phyloP scores from a whole-genome alignment of 495 filamentous ascomycete genomes.

The Neurospora sp. region DNA sequence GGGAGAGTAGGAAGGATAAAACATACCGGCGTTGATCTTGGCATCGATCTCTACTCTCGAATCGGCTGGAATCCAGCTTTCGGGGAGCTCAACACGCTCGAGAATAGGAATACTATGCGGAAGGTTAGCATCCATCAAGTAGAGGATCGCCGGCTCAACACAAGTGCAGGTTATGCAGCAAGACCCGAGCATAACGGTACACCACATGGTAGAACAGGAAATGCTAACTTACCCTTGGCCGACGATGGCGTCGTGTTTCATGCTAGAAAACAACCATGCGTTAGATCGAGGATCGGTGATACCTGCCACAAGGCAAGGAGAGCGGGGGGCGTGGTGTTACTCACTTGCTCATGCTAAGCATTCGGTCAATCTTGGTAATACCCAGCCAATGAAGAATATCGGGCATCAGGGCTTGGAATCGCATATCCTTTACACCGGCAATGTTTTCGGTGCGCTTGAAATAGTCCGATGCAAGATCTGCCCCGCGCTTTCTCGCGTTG shows the following conservation, averaged over 20 bases:
- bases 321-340: constrained; percentile 18
- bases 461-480: constrained; percentile 89
- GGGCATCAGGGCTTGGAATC: constrained; percentile 99
- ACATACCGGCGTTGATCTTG: constrained; percentile 93
- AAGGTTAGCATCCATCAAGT: constrained; percentile 12
- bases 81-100: constrained; percentile 88
- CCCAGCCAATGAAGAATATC: constrained; percentile 98
- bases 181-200: background rate
- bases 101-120: constrained; percentile 65
- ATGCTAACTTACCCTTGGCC: constrained; percentile 58
- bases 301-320: background rate
- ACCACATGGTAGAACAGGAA: background rate
- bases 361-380: constrained; percentile 96
- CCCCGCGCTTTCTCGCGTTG: constrained; percentile 81
- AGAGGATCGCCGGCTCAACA: background rate
- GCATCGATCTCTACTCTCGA: constrained; percentile 97
- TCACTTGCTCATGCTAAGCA: constrained; percentile 97
- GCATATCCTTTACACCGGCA: constrained; percentile 95
- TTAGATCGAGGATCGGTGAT: constrained; percentile 2
- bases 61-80: constrained; percentile 89
- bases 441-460: constrained; percentile 96
- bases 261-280: constrained; percentile 38
- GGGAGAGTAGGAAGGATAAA: constrained; percentile 2
- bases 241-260: constrained; percentile 99
- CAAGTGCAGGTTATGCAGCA: constrained; percentile 7